Evolutionary conservation across 2,329 filamentous ascomycete species (phyloP).

Genomic region (Mycocentrospora acerina): DNA sequence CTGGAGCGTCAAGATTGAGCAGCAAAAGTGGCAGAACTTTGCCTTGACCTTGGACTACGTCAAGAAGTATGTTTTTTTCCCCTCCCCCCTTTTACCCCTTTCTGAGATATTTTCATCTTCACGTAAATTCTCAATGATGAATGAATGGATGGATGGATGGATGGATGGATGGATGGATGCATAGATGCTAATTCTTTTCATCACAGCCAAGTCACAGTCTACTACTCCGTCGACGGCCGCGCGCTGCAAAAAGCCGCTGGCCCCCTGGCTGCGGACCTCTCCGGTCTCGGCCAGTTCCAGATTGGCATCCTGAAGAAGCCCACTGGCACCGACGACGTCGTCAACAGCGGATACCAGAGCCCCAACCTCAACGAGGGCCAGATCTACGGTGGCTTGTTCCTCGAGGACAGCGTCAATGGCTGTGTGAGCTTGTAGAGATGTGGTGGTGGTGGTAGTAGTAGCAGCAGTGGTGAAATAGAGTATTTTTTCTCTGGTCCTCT

Average conservation of each 20-base stretch:
- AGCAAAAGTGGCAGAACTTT: slow-evolving; percentile 62
- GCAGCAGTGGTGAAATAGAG: no score
- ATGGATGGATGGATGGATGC: no score
- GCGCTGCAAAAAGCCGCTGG: slow-evolving; percentile 53
- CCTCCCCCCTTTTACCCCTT: no score
- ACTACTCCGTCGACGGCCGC: slow-evolving; percentile 55
- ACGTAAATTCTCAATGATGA: no score
- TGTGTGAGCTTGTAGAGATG: slow-evolving; percentile 34
- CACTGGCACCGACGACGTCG: slow-evolving; percentile 45
- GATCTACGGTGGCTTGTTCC: slow-evolving; percentile 43
- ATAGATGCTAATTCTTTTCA: no score
- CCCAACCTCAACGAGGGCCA: slow-evolving; percentile 41
- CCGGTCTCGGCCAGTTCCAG: slow-evolving; percentile 63
- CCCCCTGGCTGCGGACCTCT: slow-evolving; percentile 53
- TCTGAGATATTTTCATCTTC: no score
- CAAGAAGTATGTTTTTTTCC: slow-evolving; percentile 49
- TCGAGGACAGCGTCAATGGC: slow-evolving; percentile 39
- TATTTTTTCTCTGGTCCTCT: no score
- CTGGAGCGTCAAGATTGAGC: slow-evolving; percentile 55
- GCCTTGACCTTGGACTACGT: slow-evolving; percentile 60
- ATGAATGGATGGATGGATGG: no score
- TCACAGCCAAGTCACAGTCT: slow-evolving; percentile 56
- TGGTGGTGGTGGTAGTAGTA: not conserved
- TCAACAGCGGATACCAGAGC: slow-evolving; percentile 40
- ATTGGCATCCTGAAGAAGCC: slow-evolving; percentile 65